phyloP scores from a whole-genome alignment of 495 filamentous ascomycete species.

The Talaromyces ruber region DNA sequence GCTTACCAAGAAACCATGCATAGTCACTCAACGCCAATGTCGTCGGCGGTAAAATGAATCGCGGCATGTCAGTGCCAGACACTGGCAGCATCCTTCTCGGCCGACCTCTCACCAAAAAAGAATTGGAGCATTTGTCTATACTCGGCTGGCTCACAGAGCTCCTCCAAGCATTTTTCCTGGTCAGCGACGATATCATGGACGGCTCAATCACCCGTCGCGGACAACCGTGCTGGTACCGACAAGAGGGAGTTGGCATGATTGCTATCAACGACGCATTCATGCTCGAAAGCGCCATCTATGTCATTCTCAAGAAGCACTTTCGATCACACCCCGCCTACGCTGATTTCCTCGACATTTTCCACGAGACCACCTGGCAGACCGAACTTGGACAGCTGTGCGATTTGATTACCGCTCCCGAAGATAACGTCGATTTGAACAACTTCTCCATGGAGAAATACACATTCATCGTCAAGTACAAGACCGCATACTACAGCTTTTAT shows the following conservation, averaged over 20 bases:
- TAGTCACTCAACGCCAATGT: slow-evolving; percentile 78
- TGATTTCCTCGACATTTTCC: slow-evolving; percentile 89
- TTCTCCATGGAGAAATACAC: slow-evolving; percentile 92
- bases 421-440: slow-evolving; percentile 75
- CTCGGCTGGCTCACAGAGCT: slow-evolving; percentile 97
- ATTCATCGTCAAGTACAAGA: slow-evolving; percentile 99
- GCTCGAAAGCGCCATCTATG: slow-evolving; percentile 84
- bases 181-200: slow-evolving; percentile 99
- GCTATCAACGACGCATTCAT: slow-evolving; percentile 99
- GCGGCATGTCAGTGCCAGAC: slow-evolving; percentile 95
- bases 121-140: slow-evolving; percentile 75
- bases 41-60: slow-evolving; percentile 94
- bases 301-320: slow-evolving; percentile 89
- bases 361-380: slow-evolving; percentile 86
- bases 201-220: slow-evolving; percentile 84
- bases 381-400: slow-evolving; percentile 93
- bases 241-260: slow-evolving; percentile 78
- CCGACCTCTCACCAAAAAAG: slow-evolving; percentile 60
- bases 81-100: slow-evolving; percentile 71
- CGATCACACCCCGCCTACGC: slow-evolving; percentile 74
- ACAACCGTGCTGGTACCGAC: slow-evolving; percentile 89
- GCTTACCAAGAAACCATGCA: slow-evolving; percentile 8
- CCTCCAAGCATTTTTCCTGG: slow-evolving; percentile 96
- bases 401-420: slow-evolving; percentile 91
- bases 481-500: slow-evolving; percentile 98